These are phyloP conservation scores for Fusarium keratoplasticum DNA, from an alignment of 2,329 filamentous ascomycete species.

Conservation along the genomic window DNA sequence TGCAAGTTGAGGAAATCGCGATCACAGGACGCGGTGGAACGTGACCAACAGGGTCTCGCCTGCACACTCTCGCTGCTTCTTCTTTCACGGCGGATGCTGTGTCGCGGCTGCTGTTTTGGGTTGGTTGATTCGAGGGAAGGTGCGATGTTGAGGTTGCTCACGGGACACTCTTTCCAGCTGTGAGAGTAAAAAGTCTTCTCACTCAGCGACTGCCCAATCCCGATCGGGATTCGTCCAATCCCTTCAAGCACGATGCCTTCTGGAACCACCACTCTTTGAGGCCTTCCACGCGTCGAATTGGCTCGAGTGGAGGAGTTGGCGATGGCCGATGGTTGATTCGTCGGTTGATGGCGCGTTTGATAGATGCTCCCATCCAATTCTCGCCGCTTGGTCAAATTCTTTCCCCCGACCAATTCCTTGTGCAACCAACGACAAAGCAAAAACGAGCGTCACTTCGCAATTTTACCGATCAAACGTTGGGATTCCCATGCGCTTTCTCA, in stretches of 20 bases:
- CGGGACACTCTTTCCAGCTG: constrained; percentile 1
- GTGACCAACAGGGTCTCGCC: constrained; percentile 23
- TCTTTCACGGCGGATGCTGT: constrained; percentile 14
- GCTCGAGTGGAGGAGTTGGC: background rate
- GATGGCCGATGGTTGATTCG: constrained; percentile 2
- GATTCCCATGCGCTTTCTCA: background rate
- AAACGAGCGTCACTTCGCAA: background rate
- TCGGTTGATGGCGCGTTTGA: background rate
- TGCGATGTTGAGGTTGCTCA: constrained; percentile 16
- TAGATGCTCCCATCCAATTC: constrained; percentile 9
- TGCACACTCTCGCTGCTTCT: constrained; percentile 22
- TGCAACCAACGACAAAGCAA: background rate
- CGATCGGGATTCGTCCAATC: constrained; percentile 3
- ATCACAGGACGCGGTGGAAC: constrained; percentile 41
- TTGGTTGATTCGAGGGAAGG: constrained; percentile 25
- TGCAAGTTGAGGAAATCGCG: constrained; percentile 23
- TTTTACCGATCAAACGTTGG: background rate
- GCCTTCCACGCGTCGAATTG: constrained; percentile 14
- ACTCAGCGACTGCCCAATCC: background rate
- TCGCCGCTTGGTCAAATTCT: background rate
- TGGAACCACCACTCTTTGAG: background rate
- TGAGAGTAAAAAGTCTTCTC: constrained; percentile 21
- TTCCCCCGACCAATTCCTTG: background rate
- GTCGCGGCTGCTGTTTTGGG: constrained; percentile 10
- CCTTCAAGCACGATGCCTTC: background rate